Evolutionary conservation across 768 basidiomycete genomes (phyloP), one percentile per base, ranked within the genome.

Genomic region (Serendipita sp.): DNA sequence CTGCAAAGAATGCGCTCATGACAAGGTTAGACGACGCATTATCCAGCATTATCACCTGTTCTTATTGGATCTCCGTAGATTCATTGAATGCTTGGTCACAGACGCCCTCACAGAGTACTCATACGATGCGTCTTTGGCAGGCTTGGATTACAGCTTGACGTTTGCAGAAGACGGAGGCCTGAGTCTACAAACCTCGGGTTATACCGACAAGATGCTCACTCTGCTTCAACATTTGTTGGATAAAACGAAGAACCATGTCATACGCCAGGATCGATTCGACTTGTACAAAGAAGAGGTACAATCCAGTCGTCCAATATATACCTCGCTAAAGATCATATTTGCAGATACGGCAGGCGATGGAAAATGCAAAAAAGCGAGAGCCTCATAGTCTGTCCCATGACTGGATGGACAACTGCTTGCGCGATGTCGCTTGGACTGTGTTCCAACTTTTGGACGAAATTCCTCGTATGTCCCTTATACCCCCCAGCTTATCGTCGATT

Each of bases 101-200:
- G 96, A 99, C 69, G 81, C 89, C 2, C 80, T 98, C 60, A 84
- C 84, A 3, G 96, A 99, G 73, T 92, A 87, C 67, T 77, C 90
- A 0, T 98, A 98, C 70, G 86, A 93, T 69, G 96, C 96, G 11
- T 86, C 88, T 43, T 80, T 98, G 26, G 96, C 95, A 14, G 93
- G 93, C 28, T 78, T 98, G 38, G 75, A 76, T 3, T 98, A 93
- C 72, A 78, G 74, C 65, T 78, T 94, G 64, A 73, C 78, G 26
- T 75, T 79, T 11, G 79, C 83, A 65, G 75, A 77, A 1, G 83
- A 83, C 13, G 88, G 89, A 1, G 70, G 13, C 20, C 53, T 96
- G 53, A 80, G 76, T 43, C 72, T 96, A 48, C 75, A 78, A 2
- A 75, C 90, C 61, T 79, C 77, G 50, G 96, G 96, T 3, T 98